Base-by-base conservation (phyloP, 169 alveolate genomes). In the Plasmodium blacklocki region DNA sequence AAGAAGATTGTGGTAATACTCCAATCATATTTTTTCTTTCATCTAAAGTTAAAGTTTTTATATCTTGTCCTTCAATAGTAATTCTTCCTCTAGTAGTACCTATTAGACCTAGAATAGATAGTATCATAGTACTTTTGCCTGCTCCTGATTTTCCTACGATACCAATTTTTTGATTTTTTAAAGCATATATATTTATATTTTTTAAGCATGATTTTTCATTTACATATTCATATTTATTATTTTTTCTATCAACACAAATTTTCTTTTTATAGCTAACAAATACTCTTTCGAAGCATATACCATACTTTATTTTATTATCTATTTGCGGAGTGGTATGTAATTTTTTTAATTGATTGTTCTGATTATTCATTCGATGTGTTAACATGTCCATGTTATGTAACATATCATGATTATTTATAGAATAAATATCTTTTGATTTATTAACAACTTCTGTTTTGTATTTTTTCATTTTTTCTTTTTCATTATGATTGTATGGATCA, bases 71-170 rank as follows among this genome's bases (percentile, higher is more conserved):
- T 29, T 88, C 95, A 23, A 93, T 74, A 8, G 89, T 68, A 43
- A 93, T 93, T 19, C 62, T 88, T 9, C 95, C 95, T 47, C 88
- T 73, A 8, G 62, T 88, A 21, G 91, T 76, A 8, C 85, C 60
- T 12, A 88, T 80, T 43, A 93, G 71, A 12, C 95, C 95, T 18
- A 93, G 85, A 2, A 93, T 88, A 0, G 95, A 88, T 29, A 93
- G 47, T 32, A 93, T 56, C 47, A 75, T 74, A 14, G 95, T 93
- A 32, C 94, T 89, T 45, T 93, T 93, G 1, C 95, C 95, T 63
- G 94, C 83, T 0, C 95, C 95, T 19, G 95, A 73, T 73, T 87
- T 93, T 0, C 95, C 95, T 8, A 93, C 91, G 18, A 93, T 88
- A 12, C 95, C 95, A n/a, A 93, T 88, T 3, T 93, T 92, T 32